These are phyloP conservation scores for Bothriochloa decipiens DNA, from an alignment of 176 grass and related monocot genomes.

Conservation along the genomic window DNA sequence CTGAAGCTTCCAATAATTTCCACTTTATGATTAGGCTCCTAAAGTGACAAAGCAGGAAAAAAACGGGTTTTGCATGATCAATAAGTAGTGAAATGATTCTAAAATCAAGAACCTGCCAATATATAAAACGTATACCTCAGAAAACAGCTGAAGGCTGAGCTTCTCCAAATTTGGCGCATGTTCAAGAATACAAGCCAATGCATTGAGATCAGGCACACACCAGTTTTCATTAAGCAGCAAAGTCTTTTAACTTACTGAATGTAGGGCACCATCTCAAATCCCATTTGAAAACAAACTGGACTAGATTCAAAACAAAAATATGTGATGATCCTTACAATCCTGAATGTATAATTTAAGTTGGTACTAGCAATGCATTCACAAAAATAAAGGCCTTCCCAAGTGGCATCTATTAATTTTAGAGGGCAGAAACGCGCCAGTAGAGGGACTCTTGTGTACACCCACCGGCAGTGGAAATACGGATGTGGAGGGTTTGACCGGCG, in stretches of 20 bases:
- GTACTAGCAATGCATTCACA: no score
- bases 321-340: no score
- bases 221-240: slow-evolving; percentile 21
- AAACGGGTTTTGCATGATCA: not conserved
- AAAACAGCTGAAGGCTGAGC: slow-evolving; percentile 25
- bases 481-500: no score
- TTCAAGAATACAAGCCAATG: slow-evolving; percentile 18
- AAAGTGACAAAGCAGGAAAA: not conserved
- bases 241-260: slow-evolving; percentile 31
- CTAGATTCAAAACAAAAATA: not conserved
- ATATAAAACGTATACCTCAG: not conserved
- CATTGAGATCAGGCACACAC: not conserved
- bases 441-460: no score
- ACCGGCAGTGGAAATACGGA: no score
- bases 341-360: no score
- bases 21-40: not conserved
- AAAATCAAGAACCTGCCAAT: not conserved
- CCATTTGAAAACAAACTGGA: slow-evolving; percentile 32
- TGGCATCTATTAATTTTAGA: no score
- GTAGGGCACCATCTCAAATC: slow-evolving; percentile 24
- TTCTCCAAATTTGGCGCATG: slow-evolving; percentile 34
- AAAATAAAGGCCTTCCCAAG: no score
- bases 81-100: not conserved
- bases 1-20: not conserved
- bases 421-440: not conserved